Base-by-base conservation (phyloP, 352 stramenopile species). In the Phytopythium aichiense region DNA sequence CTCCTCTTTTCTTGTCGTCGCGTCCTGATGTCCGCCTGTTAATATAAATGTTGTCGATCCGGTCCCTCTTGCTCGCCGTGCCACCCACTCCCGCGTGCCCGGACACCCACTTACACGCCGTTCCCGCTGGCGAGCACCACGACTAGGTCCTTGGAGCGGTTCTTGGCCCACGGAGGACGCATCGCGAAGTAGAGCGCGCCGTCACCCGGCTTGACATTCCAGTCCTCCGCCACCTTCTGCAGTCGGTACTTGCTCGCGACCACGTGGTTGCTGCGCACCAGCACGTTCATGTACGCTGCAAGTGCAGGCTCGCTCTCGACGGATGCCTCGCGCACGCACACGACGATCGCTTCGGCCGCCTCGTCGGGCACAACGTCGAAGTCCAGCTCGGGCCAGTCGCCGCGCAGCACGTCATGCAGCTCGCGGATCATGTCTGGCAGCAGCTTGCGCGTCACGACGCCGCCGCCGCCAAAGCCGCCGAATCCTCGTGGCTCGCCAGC, bases 221-320 rank as follows among this genome's bases (percentile, higher is more conserved):
- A 94, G 72, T 92, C 85, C 60, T 94, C 85, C 4, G 85, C 78
- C 18, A 92, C 76, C 57, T 89, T 91, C 7, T 90, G 78, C 31
- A 94, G 68, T 4, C 73, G 67, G 75, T 89, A 94, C 64, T 91
- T 94, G 65, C 65, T 77, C 49, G 78, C 56, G 31, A 92, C 65
- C 60, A 79, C 73, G 46, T 91, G 83, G 55, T 60, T 31, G 56
- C 70, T 86, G 53, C 84, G 81, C 51, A 77, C 72, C 8, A 94
- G 81, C 7, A 92, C 83, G 60, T 92, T 92, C 83, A 94, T 94
- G 67, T 92, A 94, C 25, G 85, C 81, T 31, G 88, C 74, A 28
- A 94, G 68, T 4, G 76, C 81, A 33, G 64, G 74, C 52, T 91
- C 83, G 51, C 72, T 77, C 58, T 88, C 76, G 35, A 85, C 56